These are phyloP conservation scores for Yarrowia divulgata DNA, from an alignment of 805 yeast species.

Conservation along the genomic window DNA sequence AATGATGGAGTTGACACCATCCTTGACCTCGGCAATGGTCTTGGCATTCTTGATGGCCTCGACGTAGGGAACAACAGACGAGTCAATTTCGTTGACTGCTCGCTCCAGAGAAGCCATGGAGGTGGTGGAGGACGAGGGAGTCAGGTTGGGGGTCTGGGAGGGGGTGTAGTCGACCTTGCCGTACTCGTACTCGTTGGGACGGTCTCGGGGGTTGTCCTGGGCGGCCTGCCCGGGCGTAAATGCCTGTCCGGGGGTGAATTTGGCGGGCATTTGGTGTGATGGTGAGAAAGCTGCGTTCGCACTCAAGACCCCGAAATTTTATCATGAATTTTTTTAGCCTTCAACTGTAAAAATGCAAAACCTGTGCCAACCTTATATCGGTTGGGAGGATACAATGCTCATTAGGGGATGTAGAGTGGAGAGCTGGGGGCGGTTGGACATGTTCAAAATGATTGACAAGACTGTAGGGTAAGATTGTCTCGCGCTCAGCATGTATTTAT, in stretches of 20 bases:
- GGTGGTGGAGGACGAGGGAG: conserved; percentile 56
- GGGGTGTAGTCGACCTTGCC: conserved; percentile 26
- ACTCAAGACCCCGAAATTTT: not conserved
- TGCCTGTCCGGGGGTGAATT: conserved; percentile 36
- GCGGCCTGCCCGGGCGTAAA: conserved; percentile 22
- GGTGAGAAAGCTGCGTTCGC: not conserved
- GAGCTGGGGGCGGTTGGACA: not conserved
- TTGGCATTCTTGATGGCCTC: conserved; percentile 59
- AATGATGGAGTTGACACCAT: conserved; percentile 62
- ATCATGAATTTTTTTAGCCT: conserved; percentile 19
- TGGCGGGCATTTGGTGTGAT: conserved; percentile 17
- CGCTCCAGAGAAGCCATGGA: conserved; percentile 76
- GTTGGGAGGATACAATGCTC: conserved; percentile 18
- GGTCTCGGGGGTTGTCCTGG: conserved; percentile 36
- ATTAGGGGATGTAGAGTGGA: not conserved
- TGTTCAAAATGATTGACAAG: not conserved
- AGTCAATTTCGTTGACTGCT: conserved; percentile 70
- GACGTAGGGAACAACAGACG: conserved; percentile 72
- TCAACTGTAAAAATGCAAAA: not conserved
- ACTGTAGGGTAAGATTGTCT: not conserved
- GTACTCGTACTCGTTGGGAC: conserved; percentile 38
- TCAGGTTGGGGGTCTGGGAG: conserved; percentile 35
- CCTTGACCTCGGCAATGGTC: conserved; percentile 62
- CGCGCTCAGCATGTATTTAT: not conserved
- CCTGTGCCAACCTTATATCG: not conserved